Evolutionary conservation across 2,329 filamentous ascomycete genomes (phyloP).

Genomic region (Didymella pomorum): DNA sequence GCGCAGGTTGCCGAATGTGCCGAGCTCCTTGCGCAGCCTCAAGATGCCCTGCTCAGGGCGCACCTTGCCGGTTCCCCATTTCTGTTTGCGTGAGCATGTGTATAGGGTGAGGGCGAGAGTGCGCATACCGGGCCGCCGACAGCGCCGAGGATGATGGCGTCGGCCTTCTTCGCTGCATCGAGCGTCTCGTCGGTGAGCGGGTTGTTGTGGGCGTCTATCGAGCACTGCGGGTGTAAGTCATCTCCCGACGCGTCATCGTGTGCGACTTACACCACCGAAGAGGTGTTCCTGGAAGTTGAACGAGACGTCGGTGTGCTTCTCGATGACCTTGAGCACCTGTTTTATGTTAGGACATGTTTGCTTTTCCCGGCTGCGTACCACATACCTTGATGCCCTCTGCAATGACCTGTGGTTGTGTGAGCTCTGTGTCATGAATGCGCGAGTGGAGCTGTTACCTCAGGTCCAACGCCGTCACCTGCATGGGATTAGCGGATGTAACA

Average conservation of each 20-base stretch:
- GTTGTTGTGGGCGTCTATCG: conserved; percentile 81
- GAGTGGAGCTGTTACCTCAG: conserved; percentile 46
- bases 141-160: conserved; percentile 90
- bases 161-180: conserved; percentile 79
- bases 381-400: conserved; percentile 84
- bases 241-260: neutral
- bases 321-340: conserved; percentile 80
- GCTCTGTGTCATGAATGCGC: conserved; percentile 17
- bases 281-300: conserved; percentile 93
- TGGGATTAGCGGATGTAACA: conserved; percentile 25
- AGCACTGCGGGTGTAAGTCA: conserved; percentile 67
- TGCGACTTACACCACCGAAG: conserved; percentile 81
- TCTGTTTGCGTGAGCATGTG: conserved; percentile 51
- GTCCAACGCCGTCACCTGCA: conserved; percentile 52
- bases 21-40: conserved; percentile 89
- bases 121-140: conserved; percentile 82
- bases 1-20: conserved; percentile 92
- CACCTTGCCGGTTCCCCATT: conserved; percentile 91
- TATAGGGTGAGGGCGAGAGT: neutral
- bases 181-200: conserved; percentile 86
- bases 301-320: conserved; percentile 75
- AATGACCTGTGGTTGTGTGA: conserved; percentile 68
- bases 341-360: neutral
- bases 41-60: conserved; percentile 94
- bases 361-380: neutral